Evolutionary conservation across 805 yeast genomes (phyloP), one percentile per base, ranked within the genome.

Genomic region (Ogataea corticis): DNA sequence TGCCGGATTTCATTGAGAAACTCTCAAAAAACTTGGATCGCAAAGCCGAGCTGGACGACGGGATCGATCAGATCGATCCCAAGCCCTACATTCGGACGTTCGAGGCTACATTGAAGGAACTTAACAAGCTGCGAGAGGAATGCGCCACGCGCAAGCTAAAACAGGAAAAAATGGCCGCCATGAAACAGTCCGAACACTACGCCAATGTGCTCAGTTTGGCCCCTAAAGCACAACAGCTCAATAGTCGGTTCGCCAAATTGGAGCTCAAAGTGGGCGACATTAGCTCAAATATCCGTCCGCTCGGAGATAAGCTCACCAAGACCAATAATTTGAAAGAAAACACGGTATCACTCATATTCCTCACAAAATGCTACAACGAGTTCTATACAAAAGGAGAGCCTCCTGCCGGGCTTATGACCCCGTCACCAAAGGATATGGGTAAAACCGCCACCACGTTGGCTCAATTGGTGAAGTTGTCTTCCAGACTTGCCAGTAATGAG

Each of bases 21-120:
- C 69, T 91, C 52, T 79, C 91, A 50, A 80, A 50, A 13, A 49
- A 53, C 57, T 87, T 85, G 52, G 71, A 77, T 13, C 55, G 71
- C 23, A 72, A 74, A 47, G 76, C 73, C 11, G 74, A 76, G 7
- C 79, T 75, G 49, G 78, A 73, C 23, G 74, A 77, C 46, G 70
- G 76, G 33, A 61, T 76, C 27, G 80, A 77, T 34, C 75, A 75
- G 58, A 66, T 89, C 44, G 97, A 94, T 59, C 97, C 98, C 1
- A 89, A 88, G 58, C 98, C 98, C 2, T 94, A 87, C 61, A 92
- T 92, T 38, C 78, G 97, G 54, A 88, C 96, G 0, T 91, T 94
- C 63, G 97, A 92, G 61, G 81, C 91, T 1, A 87, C 94, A 2
- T 69, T 90, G 36, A 74, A 81, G 37, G 92, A 88, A 57, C 69